Evolutionary conservation across 805 yeast genomes (phyloP).

Genomic region (Saccharomyces eubayanus): DNA sequence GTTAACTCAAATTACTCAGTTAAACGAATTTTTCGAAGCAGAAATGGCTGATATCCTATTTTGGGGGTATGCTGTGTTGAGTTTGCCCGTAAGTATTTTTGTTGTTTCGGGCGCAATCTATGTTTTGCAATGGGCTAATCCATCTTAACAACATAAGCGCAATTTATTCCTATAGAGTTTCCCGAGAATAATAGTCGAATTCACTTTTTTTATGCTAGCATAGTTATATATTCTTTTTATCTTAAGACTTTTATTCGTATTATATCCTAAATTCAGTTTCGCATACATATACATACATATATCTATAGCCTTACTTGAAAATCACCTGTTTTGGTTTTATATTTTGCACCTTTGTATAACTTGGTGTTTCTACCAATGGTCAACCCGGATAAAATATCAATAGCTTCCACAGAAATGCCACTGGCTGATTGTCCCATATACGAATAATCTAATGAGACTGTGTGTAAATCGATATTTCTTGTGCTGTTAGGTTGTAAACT

Average conservation of each 20-base stretch:
- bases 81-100: slow-evolving; percentile 66
- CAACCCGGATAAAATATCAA: background rate
- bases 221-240: background rate
- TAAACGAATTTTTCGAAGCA: slow-evolving; percentile 64
- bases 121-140: slow-evolving; percentile 37
- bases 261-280: background rate
- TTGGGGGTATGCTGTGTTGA: slow-evolving; percentile 72
- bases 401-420: background rate
- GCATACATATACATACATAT: background rate
- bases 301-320: background rate
- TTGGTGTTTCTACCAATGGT: background rate
- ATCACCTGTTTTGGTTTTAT: background rate
- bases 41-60: slow-evolving; percentile 79
- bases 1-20: slow-evolving; percentile 69
- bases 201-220: background rate
- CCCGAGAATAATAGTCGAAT: background rate
- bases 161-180: background rate
- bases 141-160: background rate
- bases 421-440: background rate
- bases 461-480: background rate
- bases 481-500: background rate
- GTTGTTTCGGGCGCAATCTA: slow-evolving; percentile 59
- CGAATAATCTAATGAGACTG: background rate
- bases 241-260: background rate
- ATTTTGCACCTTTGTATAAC: background rate